Evolutionary conservation across 139 green algal species (phyloP), one percentile per base, ranked within the genome.

Genomic region (Ettlia oleoabundans): DNA sequence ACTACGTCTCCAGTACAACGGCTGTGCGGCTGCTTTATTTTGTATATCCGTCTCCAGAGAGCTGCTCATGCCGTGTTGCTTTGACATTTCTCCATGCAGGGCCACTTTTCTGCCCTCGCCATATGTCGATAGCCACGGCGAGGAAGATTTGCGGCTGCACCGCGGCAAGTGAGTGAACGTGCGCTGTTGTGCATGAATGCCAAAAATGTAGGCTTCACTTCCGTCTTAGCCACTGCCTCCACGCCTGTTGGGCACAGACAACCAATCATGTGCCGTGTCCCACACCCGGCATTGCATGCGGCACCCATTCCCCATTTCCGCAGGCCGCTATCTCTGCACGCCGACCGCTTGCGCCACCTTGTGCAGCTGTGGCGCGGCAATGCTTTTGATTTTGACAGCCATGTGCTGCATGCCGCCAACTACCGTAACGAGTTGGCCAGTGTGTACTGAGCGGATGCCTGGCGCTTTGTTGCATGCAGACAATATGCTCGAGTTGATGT

Each of bases 81-180:
- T 73, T 22, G 24, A 22, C 21, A 33, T 32, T 33, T 40, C 1
- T 33, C 19, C 3, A 22, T 43, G 63, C 32, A 77, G 81, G 73
- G 81, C 81, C 28, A 84, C 73, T 47, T 66, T 86, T 38, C 47
- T 78, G 9, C 51, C 81, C 3, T 86, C 81, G 4, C 81, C 81
- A 10, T 86, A 83, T 38, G 51, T 86, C 30, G 81, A 86, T 73
- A 42, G 8, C 61, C 81, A 86, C 43, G 81, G 81, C 13, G 81
- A 86, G 33, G 81, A 86, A 32, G 81, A 86, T 42, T 7, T 73
- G 28, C 33, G 81, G 37, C 73, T 86, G 28, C 41, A 55, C 35
- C 38, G 81, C 24, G 81, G 81, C 63, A 86, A 81, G 81, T 86
- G 42, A 73, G 77, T 73, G 43, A 19, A 75, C 13, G 30, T 43